Percentiles rank a stretch among this genome's conserved stretches.
Conservation (phyloP, 1,139 yeast species). For the Hanseniaspora gamundiae region DNA sequence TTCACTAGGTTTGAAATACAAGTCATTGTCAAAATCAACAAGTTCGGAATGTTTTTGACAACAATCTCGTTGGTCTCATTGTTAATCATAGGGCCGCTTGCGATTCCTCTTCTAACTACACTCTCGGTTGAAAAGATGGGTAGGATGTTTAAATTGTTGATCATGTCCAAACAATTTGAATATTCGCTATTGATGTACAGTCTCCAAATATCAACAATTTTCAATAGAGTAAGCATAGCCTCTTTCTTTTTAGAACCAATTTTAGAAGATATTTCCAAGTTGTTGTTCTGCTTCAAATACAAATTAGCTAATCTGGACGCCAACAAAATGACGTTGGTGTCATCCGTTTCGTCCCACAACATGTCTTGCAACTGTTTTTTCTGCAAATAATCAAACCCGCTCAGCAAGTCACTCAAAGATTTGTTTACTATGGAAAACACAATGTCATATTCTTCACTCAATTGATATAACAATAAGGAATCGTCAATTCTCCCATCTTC, state of each 20-base stretch:
- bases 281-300: slow-evolving; percentile 26
- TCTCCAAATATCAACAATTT: slow-evolving; percentile 57
- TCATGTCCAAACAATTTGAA: slow-evolving; percentile 44
- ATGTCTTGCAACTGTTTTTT: slow-evolving; percentile 6
- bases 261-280: slow-evolving; percentile 35
- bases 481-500: slow-evolving; percentile 87
- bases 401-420: slow-evolving; percentile 66
- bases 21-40: slow-evolving; percentile 73
- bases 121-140: slow-evolving; percentile 43
- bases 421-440: slow-evolving; percentile 71
- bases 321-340: slow-evolving; percentile 35
- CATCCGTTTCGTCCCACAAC: slow-evolving; percentile 24
- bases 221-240: slow-evolving; percentile 52
- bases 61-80: slow-evolving; percentile 42
- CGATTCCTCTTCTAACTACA: slow-evolving; percentile 35
- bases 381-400: slow-evolving; percentile 29
- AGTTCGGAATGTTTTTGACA: slow-evolving; percentile 67
- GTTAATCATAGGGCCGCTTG: slow-evolving; percentile 46
- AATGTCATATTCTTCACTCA: slow-evolving; percentile 78
- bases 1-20: slow-evolving; percentile 53
- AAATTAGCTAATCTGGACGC: slow-evolving; percentile 45
- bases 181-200: slow-evolving; percentile 46
- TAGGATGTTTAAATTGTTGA: slow-evolving; percentile 51
- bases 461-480: slow-evolving; percentile 73
- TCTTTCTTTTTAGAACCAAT: slow-evolving; percentile 42